These are phyloP conservation scores for Irpex rosettiformis DNA, from an alignment of 1,284 basidiomycete genomes.

Conservation along the genomic window DNA sequence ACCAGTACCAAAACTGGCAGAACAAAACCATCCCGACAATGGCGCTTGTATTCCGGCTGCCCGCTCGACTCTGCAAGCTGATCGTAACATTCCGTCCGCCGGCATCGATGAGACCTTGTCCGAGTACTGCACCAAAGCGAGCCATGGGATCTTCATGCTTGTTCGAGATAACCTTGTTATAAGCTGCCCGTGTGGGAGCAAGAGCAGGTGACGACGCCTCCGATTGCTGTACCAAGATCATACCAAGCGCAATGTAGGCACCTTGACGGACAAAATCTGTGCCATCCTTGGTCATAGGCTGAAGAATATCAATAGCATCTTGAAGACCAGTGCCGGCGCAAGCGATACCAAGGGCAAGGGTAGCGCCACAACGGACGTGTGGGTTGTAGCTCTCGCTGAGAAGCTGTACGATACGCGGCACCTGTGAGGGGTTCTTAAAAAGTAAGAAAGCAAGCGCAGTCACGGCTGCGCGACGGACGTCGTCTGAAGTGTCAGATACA, in stretches of 20 bases:
- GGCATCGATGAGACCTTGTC: constrained; percentile 94
- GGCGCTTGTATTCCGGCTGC: constrained; percentile 86
- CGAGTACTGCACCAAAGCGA: constrained; percentile 91
- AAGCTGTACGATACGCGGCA: constrained; percentile 92
- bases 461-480: constrained; percentile 92
- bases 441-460: constrained; percentile 92
- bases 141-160: constrained; percentile 98
- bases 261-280: constrained; percentile 98
- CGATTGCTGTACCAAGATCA: constrained; percentile 94
- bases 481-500: constrained; percentile 95
- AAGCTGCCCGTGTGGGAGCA: constrained; percentile 75
- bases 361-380: constrained; percentile 95
- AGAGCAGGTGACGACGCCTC: constrained; percentile 84
- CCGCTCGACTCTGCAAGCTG: constrained; percentile 86
- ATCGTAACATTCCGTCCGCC: constrained; percentile 95
- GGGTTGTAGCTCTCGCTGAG: constrained; percentile 97
- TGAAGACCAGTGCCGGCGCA: constrained; percentile 89
- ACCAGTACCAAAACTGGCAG: constrained; percentile 99
- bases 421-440: constrained; percentile 92
- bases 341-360: constrained; percentile 90
- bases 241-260: constrained; percentile 91
- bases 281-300: constrained; percentile 95
- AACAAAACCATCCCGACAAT: constrained; percentile 96
- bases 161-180: constrained; percentile 86
- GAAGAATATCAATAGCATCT: constrained; percentile 92